Evolutionary conservation across 2,329 filamentous ascomycete species (phyloP), one percentile per base, ranked within the genome.

Genomic region (Emergomyces pasteurianus): DNA sequence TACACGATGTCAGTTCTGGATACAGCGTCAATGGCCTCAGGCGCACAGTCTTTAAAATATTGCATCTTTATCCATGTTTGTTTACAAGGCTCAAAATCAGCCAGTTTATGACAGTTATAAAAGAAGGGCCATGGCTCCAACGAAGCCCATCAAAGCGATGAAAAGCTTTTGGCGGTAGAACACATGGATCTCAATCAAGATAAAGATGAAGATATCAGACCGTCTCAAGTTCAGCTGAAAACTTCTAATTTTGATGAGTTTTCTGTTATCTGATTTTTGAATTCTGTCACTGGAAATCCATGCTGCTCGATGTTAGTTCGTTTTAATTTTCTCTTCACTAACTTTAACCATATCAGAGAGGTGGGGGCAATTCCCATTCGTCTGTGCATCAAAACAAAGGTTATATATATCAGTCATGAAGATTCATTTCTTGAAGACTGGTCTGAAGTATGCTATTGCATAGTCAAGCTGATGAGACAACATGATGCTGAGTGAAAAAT

Each of bases 321-420:
- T 53, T 99, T 97, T 80, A 99, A 99, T 76, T 99, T 99, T 71
- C 80, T 99, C 0, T 99, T 94, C 0, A 99, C 94, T 9, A 94
- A 99, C 72, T 99, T 97, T 72, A 97, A 92, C 73, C 94, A 97
- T 71, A 97, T 94, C 10, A 99, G 99, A 71, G 94, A 94, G 53
- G 94, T 99, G 56, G 97, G 97, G 75, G 94, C 94, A 43, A 96
- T 97, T 65, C 94, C 94, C 0, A 92, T 99, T 4, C 81, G 94
- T 60, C 81, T 97, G 0, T 97, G 92, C 73, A 86, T 92, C 18
- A 97, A 97, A 75, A 97, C 94, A 0, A 87, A 88, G 65, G 75
- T 86, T 12, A 28, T 63, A 3, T 38, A 58, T 14, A 59, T 31
- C 23, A 53, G 65, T 14, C 67, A 68, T 16, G 28, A 43, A 16